Evolutionary conservation across 208 protist genomes (phyloP).

Genomic region (Naegleria lovaniensis): DNA sequence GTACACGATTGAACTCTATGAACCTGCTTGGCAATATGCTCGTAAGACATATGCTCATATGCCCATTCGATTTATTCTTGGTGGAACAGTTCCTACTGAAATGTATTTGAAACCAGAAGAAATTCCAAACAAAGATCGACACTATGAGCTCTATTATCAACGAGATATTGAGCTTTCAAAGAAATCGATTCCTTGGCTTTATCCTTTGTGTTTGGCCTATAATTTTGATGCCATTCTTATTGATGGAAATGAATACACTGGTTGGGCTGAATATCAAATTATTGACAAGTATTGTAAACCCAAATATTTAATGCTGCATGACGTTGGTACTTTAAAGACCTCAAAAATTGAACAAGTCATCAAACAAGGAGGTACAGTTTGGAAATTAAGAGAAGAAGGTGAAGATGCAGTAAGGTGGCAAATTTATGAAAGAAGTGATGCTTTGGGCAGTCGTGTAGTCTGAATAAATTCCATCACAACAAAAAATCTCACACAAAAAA

Average conservation of each 20-base stretch:
- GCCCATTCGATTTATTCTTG: slow-evolving; percentile 18
- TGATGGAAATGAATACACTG: slow-evolving; percentile 31
- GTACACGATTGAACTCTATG: slow-evolving; percentile 26
- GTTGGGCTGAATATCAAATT: slow-evolving; percentile 26
- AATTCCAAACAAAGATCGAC: neutral
- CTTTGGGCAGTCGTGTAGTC: no score
- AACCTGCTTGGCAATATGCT: slow-evolving; percentile 26
- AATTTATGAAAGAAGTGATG: neutral
- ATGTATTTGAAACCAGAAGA: slow-evolving; percentile 30
- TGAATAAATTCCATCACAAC: no score
- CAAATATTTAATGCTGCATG: slow-evolving; percentile 25
- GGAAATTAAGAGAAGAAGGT: neutral
- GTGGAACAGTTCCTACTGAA: slow-evolving; percentile 21
- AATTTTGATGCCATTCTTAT: slow-evolving; percentile 31
- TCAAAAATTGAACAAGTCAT: neutral
- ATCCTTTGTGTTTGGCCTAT: slow-evolving; percentile 17
- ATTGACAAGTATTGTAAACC: neutral
- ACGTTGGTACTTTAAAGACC: slow-evolving; percentile 27
- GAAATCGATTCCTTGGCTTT: neutral
- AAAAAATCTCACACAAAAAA: neutral
- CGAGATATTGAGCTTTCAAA: slow-evolving; percentile 29
- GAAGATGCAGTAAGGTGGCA: neutral
- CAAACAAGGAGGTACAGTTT: neutral
- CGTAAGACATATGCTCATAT: neutral
- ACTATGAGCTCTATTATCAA: slow-evolving; percentile 22